These are phyloP conservation scores for Septoria petroselini DNA, from an alignment of 2,329 filamentous ascomycete genomes.

Conservation along the genomic window DNA sequence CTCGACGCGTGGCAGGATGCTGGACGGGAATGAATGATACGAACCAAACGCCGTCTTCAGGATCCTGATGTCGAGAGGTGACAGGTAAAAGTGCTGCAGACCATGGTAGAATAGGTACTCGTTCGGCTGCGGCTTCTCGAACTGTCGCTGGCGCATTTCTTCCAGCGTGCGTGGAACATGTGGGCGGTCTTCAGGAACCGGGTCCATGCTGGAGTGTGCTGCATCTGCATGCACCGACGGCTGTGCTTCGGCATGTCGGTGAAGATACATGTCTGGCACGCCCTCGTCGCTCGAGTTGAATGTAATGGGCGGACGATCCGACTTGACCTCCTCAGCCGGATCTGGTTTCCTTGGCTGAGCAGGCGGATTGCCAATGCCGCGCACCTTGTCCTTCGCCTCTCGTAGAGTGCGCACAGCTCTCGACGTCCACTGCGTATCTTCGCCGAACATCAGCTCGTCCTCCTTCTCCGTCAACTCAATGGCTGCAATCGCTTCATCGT, in stretches of 20 bases:
- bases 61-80: slow-evolving; percentile 86
- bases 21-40: slow-evolving; percentile 78
- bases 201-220: slow-evolving; percentile 32
- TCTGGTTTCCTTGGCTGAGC: slow-evolving; percentile 51
- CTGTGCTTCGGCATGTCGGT: slow-evolving; percentile 26
- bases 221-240: background rate
- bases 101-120: slow-evolving; percentile 87
- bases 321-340: slow-evolving; percentile 33
- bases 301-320: slow-evolving; percentile 43
- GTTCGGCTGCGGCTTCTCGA: slow-evolving; percentile 45
- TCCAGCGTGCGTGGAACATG: slow-evolving; percentile 43
- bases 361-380: slow-evolving; percentile 65
- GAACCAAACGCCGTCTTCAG: slow-evolving; percentile 83
- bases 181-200: slow-evolving; percentile 26
- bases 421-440: slow-evolving; percentile 88
- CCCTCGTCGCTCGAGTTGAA: slow-evolving; percentile 47
- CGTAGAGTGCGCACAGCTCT: slow-evolving; percentile 74
- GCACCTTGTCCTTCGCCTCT: slow-evolving; percentile 71
- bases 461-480: slow-evolving; percentile 75
- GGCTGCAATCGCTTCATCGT: slow-evolving; percentile 72
- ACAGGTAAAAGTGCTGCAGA: slow-evolving; percentile 82
- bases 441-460: slow-evolving; percentile 86
- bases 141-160: slow-evolving; percentile 47
- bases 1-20: slow-evolving; percentile 80
- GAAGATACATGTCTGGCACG: slow-evolving; percentile 51